Evolutionary conservation across 1,139 yeast species (phyloP), one percentile per base, ranked within the genome.

Genomic region (Meyerozyma smithsonii): DNA sequence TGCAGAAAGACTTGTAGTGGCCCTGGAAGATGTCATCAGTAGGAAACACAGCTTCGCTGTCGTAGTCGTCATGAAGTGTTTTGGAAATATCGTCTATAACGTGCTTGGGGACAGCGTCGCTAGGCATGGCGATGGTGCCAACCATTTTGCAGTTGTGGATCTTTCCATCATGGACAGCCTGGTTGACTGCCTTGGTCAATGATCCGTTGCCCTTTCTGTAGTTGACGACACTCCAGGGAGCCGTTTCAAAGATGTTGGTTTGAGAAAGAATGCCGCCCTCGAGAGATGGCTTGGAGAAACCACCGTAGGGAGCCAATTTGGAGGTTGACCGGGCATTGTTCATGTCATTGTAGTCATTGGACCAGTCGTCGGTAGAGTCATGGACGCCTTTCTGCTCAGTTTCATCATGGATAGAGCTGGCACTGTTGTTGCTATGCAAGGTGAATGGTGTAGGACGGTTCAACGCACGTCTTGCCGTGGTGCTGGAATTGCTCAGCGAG

Each of bases 81-180:
- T 50, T 46, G 1, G 79, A 62, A 26, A 84, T 82, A 28, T 72
- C 70, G 4, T 55, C 46, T 46, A 76, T 77, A 3, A 83, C 81
- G 1, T 61, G 56, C 0, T 64, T 62, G 2, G 92, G 84, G 15
- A 92, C 75, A 28, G 76, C 80, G 59, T 92, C 97, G 14, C 92
- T 84, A 17, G 97, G 96, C 74, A 89, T 83, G 19, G 96, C 95
- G 36, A 86, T 64, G 0, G 95, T 82, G 10, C 98, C 98, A 2
- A 90, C 79, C 96, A 97, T 92, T 44, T 66, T 69, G 37, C 77
- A 71, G 1, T 71, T 61, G 5, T 72, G 66, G 6, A 72, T 66
- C 11, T 79, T 64, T 1, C 72, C 66, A 6, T 68, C 64, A 28
- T 75, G 76, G 1, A 50, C 61, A 0, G 95, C 84, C 7, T 83